Evolutionary conservation across 352 stramenopile genomes (phyloP), one percentile per base, ranked within the genome.

Genomic region (Blastocystis sp.): DNA sequence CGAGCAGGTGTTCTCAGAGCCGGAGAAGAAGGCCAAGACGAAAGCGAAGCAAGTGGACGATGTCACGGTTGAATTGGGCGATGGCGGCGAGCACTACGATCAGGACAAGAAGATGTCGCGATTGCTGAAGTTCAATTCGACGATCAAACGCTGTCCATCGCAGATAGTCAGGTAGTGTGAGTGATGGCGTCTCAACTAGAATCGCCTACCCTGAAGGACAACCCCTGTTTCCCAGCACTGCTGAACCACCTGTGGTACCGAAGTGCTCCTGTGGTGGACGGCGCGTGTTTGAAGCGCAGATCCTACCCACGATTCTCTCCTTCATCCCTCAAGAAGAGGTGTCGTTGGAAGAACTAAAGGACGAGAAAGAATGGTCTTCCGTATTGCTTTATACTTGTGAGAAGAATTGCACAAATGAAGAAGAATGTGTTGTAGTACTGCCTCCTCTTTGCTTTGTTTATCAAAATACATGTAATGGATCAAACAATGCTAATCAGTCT

Each of bases 401-500:
- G 18, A 37, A n/a, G 2, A 39, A 84, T 45, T 68, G 56, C 26
- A 13, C 23, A 18, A n/a, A 13, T n/a, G 26, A 6, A 8, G 70
- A 64, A 18, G 73, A 84, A 45, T 37, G 8, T 47, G 73, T 84
- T 5, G 26, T 63, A 4, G 50, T 84, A 0, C 34, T 84, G 29
- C 37, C 47, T 34, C 55, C 73, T 84, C n/a, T 84, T 50, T 20
- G 26, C 53, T 23, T 29, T 15, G 13, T 61, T 61, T 61, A 1
- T 61, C 53, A 61, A n/a, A 61, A n/a, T n/a, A 61, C n/a, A n/a
- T n/a, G 13, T n/a, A 61, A 15, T 66, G 18, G 23, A 77, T 59
- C 66, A 77, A 77, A 77, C 66, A 77, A 34, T n/a, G 29, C 39
- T 56, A 77, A 68, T 84, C 47, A 50, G 45, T 41, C 73, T 84